These are phyloP conservation scores for Fusarium haematococcum DNA, from an alignment of 2,329 filamentous ascomycete genomes.

Conservation along the genomic window DNA sequence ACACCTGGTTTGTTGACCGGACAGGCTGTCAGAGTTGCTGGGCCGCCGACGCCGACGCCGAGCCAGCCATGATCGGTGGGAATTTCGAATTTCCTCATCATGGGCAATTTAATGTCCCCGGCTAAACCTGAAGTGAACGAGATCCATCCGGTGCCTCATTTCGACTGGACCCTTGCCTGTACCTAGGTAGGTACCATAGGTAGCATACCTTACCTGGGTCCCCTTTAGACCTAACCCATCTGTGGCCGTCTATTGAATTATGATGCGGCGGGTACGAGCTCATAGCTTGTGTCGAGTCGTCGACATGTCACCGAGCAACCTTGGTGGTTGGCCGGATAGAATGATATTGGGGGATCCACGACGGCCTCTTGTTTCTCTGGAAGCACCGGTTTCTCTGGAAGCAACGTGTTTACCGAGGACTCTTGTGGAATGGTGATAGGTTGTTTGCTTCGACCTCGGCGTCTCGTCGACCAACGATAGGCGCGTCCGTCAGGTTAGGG, in stretches of 20 bases:
- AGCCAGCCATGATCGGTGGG: constrained; percentile 25
- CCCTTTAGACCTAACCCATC: constrained; percentile 1
- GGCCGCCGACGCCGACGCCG: constrained; percentile 2
- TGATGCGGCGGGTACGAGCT: constrained; percentile 1
- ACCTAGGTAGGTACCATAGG: background rate
- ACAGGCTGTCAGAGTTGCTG: constrained; percentile 12
- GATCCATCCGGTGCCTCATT: constrained; percentile 43
- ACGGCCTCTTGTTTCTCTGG: constrained; percentile 14
- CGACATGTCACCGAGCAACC: constrained; percentile 34
- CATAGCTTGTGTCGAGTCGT: background rate
- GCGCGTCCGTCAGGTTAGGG: background rate
- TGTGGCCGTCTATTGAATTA: constrained; percentile 19
- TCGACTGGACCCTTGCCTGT: constrained; percentile 37
- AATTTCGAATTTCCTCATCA: constrained; percentile 29
- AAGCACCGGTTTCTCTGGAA: background rate
- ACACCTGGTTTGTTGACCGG: constrained; percentile 17
- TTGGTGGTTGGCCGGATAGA: constrained; percentile 2
- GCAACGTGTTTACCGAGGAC: background rate
- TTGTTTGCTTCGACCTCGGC: background rate
- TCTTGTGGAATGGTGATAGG: background rate
- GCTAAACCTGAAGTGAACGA: constrained; percentile 41
- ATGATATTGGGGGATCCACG: background rate
- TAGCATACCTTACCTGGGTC: constrained; percentile 18
- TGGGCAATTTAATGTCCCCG: constrained; percentile 33
- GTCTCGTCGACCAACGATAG: background rate